Evolutionary conservation across 192 early-diverging fungal genomes (phyloP), one percentile per base, ranked within the genome.

Genomic region (Coemansia guatemalensis): DNA sequence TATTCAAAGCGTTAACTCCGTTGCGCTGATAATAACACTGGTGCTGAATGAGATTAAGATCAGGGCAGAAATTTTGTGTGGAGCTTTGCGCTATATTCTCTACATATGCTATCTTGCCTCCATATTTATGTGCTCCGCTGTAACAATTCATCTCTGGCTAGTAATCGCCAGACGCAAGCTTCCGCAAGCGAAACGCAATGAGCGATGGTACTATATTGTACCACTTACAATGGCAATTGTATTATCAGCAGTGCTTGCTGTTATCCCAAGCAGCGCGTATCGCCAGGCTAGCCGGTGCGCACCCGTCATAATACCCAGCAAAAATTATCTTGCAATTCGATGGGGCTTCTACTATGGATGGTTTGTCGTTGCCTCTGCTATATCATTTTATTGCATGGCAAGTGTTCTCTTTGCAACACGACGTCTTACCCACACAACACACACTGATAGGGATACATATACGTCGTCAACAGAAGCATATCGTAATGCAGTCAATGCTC

Each of bases 191-290:
- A 72, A 53, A 23, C 72, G 61, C 35, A 71, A 67, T 35, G 78
- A 81, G 49, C 73, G 78, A n/a, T 81, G 78, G 78, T 81, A 81
- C 60, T 81, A 68, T 17, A 72, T 81, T 21, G 48, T 81, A 22
- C 66, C 78, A 0, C 59, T 81, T 18, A 29, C 69, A 0, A 51
- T 81, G 23, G 78, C 73, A 4, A 63, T 71, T 18, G 41, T 53
- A 8, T 39, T 81, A 25, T 71, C 78, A 0, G 68, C 73, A 7
- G 29, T 48, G 1, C 62, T 81, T 8, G 78, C 59, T 7, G 48
- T 56, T 4, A 71, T 81, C 41, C 78, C 78, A 1, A 75, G 57
- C 63, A 62, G 62, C 59, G 78, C 73, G 0, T 81, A 60, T 48
- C 58, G 52, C 0, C 52, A 66, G 50, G 14, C 62, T 5, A 57